Conservation (phyloP, 1,139 yeast species). For the Sugiyamaella sp. region DNA sequence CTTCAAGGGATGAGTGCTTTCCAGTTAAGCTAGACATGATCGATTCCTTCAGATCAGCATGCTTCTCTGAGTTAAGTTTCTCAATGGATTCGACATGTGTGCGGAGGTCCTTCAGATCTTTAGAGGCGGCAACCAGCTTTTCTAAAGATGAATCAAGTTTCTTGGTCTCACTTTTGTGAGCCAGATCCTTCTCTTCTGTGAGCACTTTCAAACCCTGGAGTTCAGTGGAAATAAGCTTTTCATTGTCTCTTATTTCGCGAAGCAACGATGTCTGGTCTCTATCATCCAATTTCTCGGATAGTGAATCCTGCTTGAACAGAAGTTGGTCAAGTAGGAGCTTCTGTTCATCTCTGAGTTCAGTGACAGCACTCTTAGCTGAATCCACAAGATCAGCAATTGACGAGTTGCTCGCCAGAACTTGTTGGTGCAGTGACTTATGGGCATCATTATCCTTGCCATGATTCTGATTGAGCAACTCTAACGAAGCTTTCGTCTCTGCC, state of each 20-base stretch:
- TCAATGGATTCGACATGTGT: too few relatives aligned
- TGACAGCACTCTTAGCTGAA: not conserved
- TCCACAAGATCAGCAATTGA: not conserved
- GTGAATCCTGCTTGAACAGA: not conserved
- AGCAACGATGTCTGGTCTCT: not conserved
- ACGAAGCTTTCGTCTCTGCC: not conserved
- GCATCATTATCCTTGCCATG: not conserved
- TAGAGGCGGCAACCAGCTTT: too few relatives aligned
- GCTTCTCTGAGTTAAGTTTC: too few relatives aligned
- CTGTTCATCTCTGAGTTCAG: slow-evolving; percentile 3
- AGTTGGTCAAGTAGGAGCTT: not conserved
- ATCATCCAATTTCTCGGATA: not conserved
- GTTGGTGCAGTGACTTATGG: not conserved
- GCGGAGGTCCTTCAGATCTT: too few relatives aligned
- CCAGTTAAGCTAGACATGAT: not conserved
- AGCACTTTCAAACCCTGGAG: slow-evolving; percentile 2
- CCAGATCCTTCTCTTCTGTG: too few relatives aligned
- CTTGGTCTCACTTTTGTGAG: too few relatives aligned
- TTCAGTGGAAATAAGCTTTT: not conserved
- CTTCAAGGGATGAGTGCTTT: not conserved
- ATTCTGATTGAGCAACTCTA: not conserved
- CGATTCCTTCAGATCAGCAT: not conserved
- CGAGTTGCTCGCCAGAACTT: not conserved
- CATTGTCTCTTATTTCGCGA: not conserved
- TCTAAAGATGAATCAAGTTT: too few relatives aligned